Conservation (phyloP, 2,329 filamentous ascomycete species). For the Fusarium oligoseptatum region DNA sequence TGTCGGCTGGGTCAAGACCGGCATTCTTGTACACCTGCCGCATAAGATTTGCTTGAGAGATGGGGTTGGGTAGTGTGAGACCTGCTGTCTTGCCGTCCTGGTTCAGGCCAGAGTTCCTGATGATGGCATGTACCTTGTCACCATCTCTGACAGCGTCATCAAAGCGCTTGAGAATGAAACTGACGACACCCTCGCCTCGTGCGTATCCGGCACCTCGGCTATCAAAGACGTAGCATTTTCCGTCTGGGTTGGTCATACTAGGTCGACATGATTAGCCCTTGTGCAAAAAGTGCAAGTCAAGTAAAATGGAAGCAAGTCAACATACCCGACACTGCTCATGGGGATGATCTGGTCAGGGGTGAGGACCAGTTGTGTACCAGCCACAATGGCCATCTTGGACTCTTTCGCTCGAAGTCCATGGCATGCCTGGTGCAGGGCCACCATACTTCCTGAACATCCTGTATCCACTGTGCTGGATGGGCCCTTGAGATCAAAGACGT, state of each 20-base stretch:
- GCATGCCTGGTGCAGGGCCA: conserved; percentile 44
- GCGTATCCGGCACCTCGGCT: conserved; percentile 56
- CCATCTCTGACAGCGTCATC: conserved; percentile 57
- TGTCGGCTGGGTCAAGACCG: conserved; percentile 39
- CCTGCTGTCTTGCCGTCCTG: conserved; percentile 37
- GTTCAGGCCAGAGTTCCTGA: conserved; percentile 48
- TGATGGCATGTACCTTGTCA: conserved; percentile 50
- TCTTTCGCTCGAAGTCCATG: conserved; percentile 58
- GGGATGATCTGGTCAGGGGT: conserved; percentile 28
- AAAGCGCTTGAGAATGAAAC: conserved; percentile 57
- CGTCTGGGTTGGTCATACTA: conserved; percentile 26
- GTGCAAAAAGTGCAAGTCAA: neutral
- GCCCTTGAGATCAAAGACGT: conserved; percentile 55
- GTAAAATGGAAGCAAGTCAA: neutral
- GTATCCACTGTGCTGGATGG: conserved; percentile 52
- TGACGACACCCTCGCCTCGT: conserved; percentile 57
- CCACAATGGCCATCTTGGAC: conserved; percentile 58
- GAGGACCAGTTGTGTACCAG: conserved; percentile 27
- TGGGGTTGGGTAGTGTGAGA: conserved; percentile 55
- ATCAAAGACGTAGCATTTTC: conserved; percentile 33
- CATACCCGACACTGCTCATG: conserved; percentile 27
- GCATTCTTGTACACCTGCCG: conserved; percentile 47
- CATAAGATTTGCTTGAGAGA: conserved; percentile 51
- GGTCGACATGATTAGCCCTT: neutral
- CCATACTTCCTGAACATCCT: conserved; percentile 55